Evolutionary conservation across 2,329 filamentous ascomycete genomes (phyloP), one percentile per base, ranked within the genome.

Genomic region (Pyrenophora teres): DNA sequence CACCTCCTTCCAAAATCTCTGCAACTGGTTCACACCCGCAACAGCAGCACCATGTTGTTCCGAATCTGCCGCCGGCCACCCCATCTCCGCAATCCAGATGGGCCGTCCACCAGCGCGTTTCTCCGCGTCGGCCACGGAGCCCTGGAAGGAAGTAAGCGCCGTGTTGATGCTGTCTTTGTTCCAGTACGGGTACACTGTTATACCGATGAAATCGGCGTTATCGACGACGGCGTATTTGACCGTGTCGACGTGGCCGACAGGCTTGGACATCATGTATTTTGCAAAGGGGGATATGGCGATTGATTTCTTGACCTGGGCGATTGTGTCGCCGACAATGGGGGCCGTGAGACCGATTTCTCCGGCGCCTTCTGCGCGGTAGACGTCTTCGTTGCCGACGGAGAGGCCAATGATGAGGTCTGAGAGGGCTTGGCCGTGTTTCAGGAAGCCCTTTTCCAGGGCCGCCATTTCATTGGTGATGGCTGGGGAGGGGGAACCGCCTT

Each of bases 281-380:
- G 80, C 77, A 19, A 87, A 77, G 30, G 76, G 68, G 6, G 88
- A 89, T 50, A 81, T 81, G 18, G 81, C 68, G 65, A 94, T 82
- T 3, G 81, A 36, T 3, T 58, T 43, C 13, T 56, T 61, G 5
- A 72, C 64, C 18, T 55, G 47, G 1, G 54, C 48, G 35, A 72
- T 60, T 73, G 90, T 92, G 42, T 75, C 67, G 55, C 83, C 80
- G 36, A 95, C 76, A 30, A 84, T 81, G 0, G 82, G 74, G 62
- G 83, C 82, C 46, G 86, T 80, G 46, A 88, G 87, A 9, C 80
- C 86, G n/a, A 23, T 82, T 79, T 2, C 88, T 86, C 77, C 63
- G 3, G 39, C 38, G 9, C 39, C 30, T 7, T 59, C 50, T 13
- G 50, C 61, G 36, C 89, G 87, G 80, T 92, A 92, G 25, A 93